phyloP scores from a whole-genome alignment of 164 flowering plant species.

The Brasenia schreberi region DNA sequence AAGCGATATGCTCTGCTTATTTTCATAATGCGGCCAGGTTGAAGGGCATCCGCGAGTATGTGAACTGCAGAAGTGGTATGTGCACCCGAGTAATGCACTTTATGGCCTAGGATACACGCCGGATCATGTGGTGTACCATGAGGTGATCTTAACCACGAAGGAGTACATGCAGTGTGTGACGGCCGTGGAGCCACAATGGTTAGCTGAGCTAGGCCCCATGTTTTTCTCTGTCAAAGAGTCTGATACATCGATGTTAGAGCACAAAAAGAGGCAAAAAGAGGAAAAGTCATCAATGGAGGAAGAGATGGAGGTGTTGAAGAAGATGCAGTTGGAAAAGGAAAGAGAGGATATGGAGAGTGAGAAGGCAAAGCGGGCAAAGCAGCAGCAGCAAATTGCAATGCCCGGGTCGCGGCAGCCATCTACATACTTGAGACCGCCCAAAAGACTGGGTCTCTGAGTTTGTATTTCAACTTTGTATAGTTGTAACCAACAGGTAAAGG shows the following conservation, averaged over 20 bases:
- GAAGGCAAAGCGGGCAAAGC: slow-evolving; percentile 34
- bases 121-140: slow-evolving; percentile 87
- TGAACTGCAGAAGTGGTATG: slow-evolving; percentile 75
- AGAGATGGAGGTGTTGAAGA: slow-evolving; percentile 77
- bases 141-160: slow-evolving; percentile 62
- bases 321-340: slow-evolving; percentile 40
- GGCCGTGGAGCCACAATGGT: slow-evolving; percentile 85
- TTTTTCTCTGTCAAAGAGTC: slow-evolving; percentile 80
- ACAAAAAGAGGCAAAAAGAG: slow-evolving; percentile 70
- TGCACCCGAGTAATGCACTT: slow-evolving; percentile 80
- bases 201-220: slow-evolving; percentile 91
- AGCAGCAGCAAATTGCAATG: slow-evolving; percentile 55
- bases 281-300: slow-evolving; percentile 87
- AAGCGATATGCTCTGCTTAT: slow-evolving; percentile 87
- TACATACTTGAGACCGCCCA: slow-evolving; percentile 61
- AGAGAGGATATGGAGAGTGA: slow-evolving; percentile 30
- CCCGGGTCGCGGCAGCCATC: slow-evolving; percentile 56
- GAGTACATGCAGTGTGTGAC: slow-evolving; percentile 94
- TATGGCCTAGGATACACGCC: slow-evolving; percentile 76
- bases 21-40: slow-evolving; percentile 80
- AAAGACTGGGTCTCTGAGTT: slow-evolving; percentile 55
- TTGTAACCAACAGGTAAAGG: too few species aligned
- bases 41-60: slow-evolving; percentile 82
- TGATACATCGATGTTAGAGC: slow-evolving; percentile 71
- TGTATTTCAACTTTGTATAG: too few species aligned